Percentiles rank a stretch among this genome's conserved stretches.
phyloP scores from a whole-genome alignment of 31 red algal genomes.

The Asparagopsis taxiformis region DNA sequence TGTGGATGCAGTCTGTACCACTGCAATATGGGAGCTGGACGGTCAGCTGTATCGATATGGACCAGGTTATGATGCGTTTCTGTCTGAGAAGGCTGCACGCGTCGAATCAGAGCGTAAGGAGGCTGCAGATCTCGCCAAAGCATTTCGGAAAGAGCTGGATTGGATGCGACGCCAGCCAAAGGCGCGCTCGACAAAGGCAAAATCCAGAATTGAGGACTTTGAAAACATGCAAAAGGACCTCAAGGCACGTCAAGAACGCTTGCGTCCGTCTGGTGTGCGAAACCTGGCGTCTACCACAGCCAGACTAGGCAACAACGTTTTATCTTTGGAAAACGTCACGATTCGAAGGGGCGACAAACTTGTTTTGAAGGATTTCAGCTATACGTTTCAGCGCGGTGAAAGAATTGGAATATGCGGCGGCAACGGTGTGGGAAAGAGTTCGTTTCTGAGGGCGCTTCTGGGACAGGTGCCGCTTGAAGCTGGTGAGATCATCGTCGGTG shows the following conservation, averaged over 20 bases:
- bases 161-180: constrained; percentile 87
- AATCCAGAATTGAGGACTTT: constrained; percentile 73
- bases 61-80: constrained; percentile 61
- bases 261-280: constrained; percentile 9
- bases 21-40: constrained; percentile 86
- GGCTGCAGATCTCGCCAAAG: constrained; percentile 18
- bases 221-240: constrained; percentile 47
- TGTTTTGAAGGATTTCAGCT: constrained; percentile 64
- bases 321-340: constrained; percentile 52
- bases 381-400: constrained; percentile 68
- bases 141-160: constrained; percentile 67
- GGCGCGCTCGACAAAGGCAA: constrained; percentile 70
- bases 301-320: constrained; percentile 64
- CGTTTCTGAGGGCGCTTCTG: constrained; percentile 37
- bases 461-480: constrained; percentile 21
- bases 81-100: constrained; percentile 53
- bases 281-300: constrained; percentile 12
- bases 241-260: constrained; percentile 7
- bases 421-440: constrained; percentile 84
- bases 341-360: constrained; percentile 40
- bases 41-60: constrained; percentile 35
- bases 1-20: constrained; percentile 69
- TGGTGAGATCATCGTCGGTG: constrained; percentile 70
- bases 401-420: constrained; percentile 78
- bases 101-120: constrained; percentile 34